These are phyloP conservation scores for Cicer pinnatifidum DNA, from an alignment of 306 rosid species.

Conservation along the genomic window DNA sequence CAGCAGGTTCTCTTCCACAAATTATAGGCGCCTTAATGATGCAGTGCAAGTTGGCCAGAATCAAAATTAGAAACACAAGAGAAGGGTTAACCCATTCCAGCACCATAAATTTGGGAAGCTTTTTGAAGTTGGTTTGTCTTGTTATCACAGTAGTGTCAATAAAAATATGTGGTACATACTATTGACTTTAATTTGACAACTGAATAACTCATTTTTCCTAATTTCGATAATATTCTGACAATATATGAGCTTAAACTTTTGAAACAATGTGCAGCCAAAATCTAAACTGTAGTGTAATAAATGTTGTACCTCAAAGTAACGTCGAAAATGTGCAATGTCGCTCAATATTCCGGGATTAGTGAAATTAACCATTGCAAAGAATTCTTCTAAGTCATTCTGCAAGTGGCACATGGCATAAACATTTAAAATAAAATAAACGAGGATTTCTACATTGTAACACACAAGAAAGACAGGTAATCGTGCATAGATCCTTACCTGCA, in stretches of 20 bases:
- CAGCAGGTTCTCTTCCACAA: slow-evolving; percentile 93
- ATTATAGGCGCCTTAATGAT: slow-evolving; percentile 80
- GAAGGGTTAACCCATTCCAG: slow-evolving; percentile 36
- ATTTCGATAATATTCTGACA: slow-evolving; percentile 25
- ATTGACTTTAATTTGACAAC: slow-evolving; percentile 25
- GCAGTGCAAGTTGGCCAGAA: slow-evolving; percentile 40
- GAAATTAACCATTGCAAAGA: slow-evolving; percentile 92
- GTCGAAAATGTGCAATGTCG: slow-evolving; percentile 75
- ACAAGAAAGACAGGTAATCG: slow-evolving; percentile 29
- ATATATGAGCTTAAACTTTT: slow-evolving; percentile 33
- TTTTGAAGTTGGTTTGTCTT: slow-evolving; percentile 34
- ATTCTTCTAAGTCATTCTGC: slow-evolving; percentile 98
- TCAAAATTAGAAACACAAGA: slow-evolving; percentile 42
- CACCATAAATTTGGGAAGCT: slow-evolving; percentile 34
- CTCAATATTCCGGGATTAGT: slow-evolving; percentile 91
- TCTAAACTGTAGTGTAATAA: slow-evolving; percentile 36
- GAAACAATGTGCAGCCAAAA: not conserved
- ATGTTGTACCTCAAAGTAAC: slow-evolving; percentile 77
- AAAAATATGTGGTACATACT: not conserved
- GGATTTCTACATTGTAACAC: slow-evolving; percentile 1
- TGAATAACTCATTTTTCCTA: slow-evolving; percentile 32
- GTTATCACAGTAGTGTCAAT: slow-evolving; percentile 4
- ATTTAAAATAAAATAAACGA: not conserved
- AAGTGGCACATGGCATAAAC: slow-evolving; percentile 37
- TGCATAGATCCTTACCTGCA: slow-evolving; percentile 68